Evolutionary conservation across 164 flowering plant species (phyloP), one percentile per base, ranked within the genome.

Genomic region (Nelumbo lutea): DNA sequence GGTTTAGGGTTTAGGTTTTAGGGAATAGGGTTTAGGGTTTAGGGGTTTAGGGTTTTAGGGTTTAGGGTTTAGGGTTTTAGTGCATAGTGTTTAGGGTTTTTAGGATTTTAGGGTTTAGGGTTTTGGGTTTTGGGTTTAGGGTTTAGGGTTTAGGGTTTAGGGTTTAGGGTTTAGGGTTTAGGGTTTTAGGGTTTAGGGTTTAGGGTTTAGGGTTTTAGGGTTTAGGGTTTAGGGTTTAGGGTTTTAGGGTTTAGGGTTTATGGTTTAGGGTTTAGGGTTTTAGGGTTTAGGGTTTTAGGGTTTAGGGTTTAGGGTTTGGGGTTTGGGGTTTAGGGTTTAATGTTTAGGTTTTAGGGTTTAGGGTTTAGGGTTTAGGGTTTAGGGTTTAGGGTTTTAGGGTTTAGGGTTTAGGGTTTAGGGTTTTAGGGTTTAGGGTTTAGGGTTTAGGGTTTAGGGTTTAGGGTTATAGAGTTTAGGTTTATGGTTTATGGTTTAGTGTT

Each of bases 281-380:
- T 47, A 4, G 51, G 51, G 51, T 47, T 47, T 47, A 4, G 50
- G 50, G 50, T 47, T 4, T 47, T 4, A 8, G 50, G 50, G 50
- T 47, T 47, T 47, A 47, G 50, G 50, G 50, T 47, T 47, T 4
- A 4, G 51, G 51, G 51, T 47, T 0, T 47, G 1, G 51, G 51
- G 51, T 47, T 47, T 8, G 50, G 50, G 50, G 8, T 47, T 47
- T 47, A 47, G 50, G 50, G 50, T 4, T 62, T 39, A 43, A 13
- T 4, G 8, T 47, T 47, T 4, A 4, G 64, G 64, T 27, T 62
- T 42, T 42, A 62, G 64, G 64, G 64, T 62, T 62, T 62, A 42
- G 64, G 46, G 64, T 43, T 62, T 62, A 43, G 64, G 47, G 64
- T 7, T 62, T 62, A 2, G 64, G 64, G 64, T 62, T 60, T 62